phyloP scores from a whole-genome alignment of 2,329 filamentous ascomycete species.

The Ceratocystis cacaofunesta region DNA sequence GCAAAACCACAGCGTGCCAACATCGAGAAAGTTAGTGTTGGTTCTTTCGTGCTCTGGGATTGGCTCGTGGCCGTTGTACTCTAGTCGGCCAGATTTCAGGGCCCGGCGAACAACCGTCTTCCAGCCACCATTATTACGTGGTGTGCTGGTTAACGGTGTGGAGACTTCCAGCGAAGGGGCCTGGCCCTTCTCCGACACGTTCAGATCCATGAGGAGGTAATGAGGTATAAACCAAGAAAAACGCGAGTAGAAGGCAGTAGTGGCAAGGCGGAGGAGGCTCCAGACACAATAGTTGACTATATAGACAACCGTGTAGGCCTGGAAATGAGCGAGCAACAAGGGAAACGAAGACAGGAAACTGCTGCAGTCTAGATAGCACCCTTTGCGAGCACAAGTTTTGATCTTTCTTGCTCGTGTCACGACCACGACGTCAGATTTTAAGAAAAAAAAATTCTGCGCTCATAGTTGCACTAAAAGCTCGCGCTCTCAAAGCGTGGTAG shows the following conservation, averaged over 20 bases:
- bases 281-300: neutral
- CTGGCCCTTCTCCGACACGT: neutral
- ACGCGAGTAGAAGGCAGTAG: too few species aligned
- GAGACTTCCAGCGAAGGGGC: neutral
- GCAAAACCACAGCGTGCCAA: conserved; percentile 35
- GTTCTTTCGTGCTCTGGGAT: conserved; percentile 30
- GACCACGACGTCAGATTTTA: neutral
- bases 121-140: neutral
- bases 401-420: neutral
- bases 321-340: too few species aligned
- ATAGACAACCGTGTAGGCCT: neutral
- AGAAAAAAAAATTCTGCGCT: neutral
- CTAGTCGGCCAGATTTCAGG: neutral
- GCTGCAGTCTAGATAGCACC: too few species aligned
- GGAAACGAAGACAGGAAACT: too few species aligned
- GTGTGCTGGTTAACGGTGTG: neutral
- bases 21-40: conserved; percentile 28
- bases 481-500: neutral
- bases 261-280: neutral
- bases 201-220: neutral
- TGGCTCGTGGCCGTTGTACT: conserved; percentile 22
- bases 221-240: neutral
- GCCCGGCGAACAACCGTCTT: neutral
- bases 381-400: neutral
- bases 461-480: neutral